Percentiles rank a stretch among this genome's conserved stretches.
Evolutionary conservation across 1,284 basidiomycete genomes (phyloP).

Genomic region (Schizophyllum commune): DNA sequence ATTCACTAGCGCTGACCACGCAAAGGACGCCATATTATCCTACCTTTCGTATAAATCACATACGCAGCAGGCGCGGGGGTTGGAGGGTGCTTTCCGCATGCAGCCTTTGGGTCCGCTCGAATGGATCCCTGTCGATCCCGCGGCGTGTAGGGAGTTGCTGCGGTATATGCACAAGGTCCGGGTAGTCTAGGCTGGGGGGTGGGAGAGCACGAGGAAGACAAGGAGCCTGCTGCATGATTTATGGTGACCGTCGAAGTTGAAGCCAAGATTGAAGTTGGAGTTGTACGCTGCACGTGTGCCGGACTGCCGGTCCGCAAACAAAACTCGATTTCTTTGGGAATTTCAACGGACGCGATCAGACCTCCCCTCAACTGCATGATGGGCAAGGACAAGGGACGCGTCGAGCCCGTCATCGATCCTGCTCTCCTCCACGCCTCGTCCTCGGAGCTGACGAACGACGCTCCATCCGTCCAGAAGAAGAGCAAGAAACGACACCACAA

Average conservation of each 20-base stretch:
- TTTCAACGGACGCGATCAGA: not conserved
- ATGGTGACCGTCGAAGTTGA: too few species aligned
- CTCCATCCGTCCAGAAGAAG: constrained; percentile 23
- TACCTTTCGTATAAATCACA: not conserved
- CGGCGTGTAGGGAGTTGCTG: not conserved
- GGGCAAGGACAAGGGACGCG: not conserved
- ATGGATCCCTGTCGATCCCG: not conserved
- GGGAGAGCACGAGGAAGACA: not conserved
- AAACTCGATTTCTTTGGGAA: not conserved
- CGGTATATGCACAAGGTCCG: not conserved
- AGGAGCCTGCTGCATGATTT: not conserved
- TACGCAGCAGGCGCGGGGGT: not conserved
- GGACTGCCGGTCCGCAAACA: not conserved
- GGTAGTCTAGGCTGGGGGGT: not conserved
- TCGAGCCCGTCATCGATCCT: not conserved
- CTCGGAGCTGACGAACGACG: not conserved
- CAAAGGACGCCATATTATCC: not conserved
- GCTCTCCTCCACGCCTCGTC: not conserved
- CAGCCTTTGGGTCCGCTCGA: not conserved
- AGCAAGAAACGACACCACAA: constrained; percentile 29
- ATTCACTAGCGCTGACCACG: not conserved
- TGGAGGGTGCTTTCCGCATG: not conserved
- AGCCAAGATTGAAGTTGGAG: not conserved
- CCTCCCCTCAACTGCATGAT: not conserved
- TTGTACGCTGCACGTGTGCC: not conserved